Evolutionary conservation across 352 stramenopile genomes (phyloP), one percentile per base, ranked within the genome.

Genomic region (Thalassiosira livingstoniorum): DNA sequence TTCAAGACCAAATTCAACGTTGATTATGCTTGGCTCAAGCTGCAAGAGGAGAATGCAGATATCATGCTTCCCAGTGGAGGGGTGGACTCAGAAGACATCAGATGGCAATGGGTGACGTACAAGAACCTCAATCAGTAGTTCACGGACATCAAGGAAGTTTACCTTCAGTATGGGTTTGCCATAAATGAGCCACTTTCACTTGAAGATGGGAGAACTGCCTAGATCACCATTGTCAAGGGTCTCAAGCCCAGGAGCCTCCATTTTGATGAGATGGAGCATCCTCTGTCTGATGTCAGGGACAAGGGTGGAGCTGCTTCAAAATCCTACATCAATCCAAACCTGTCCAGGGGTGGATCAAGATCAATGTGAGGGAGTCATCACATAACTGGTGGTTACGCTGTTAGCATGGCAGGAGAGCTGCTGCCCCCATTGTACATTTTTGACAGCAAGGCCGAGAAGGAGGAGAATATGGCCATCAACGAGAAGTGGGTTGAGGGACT

Each of bases 121-220:
- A n/a, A 58, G 21, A 58, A 58, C n/a, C 47, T 58, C 10, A n/a
- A 58, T 27, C 47, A 58, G 27, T 58, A n/a, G 47, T 58, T 58
- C 27, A 58, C 11, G 21, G 47, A 58, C 27, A 10, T 7, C 4
- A 58, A 58, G n/a, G 47, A 5, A 4, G 27, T 23, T 15, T n/a
- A 29, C 4, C 27, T 58, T 7, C 21, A 58, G 47, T 27, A 29
- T 29, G 47, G 47, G 4, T 58, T 29, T 58, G 47, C 47, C 21
- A 58, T 58, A 7, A 23, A 58, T 58, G 47, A 58, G 47, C 21
- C 21, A 4, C 11, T 29, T 7, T 5, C 4, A 25, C 47, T 58
- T 15, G 11, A 11, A 29, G n/a, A 58, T 27, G n/a, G n/a, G 10
- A 27, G 4, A 29, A 27, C n/a, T 25, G 47, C 11, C 7, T 11